A percentile compares a stretch with the other conserved stretches of the same genome.
phyloP scores from a whole-genome alignment of 257 asterid species.

The Lycium barbarum region DNA sequence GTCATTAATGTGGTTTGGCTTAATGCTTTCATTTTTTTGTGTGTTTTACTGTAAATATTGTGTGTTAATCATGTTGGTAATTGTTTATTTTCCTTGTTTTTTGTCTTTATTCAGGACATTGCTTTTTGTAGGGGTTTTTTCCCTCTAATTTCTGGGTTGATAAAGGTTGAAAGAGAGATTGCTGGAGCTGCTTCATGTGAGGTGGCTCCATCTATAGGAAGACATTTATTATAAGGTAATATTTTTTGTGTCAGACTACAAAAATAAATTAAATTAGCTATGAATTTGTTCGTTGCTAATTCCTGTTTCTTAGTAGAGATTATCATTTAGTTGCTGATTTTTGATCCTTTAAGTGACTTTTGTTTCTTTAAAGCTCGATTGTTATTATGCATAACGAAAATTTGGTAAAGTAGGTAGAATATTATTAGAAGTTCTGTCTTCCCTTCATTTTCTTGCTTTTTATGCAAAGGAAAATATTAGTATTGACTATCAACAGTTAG shows the following conservation, averaged over 20 bases:
- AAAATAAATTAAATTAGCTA: too few species aligned
- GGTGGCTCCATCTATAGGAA: not conserved
- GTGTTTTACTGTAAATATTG: not conserved
- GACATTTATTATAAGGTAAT: not conserved
- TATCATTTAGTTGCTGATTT: not conserved
- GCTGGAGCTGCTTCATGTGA: conserved; percentile 18
- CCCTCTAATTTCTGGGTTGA: not conserved
- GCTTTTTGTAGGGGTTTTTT: not conserved
- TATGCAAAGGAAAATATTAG: not conserved
- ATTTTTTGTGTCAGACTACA: not conserved
- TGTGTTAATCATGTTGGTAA: not conserved
- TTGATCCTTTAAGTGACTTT: not conserved
- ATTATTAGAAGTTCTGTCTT: not conserved
- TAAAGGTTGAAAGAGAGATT: not conserved
- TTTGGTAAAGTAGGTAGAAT: not conserved
- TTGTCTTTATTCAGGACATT: not conserved
- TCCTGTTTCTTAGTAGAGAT: too few species aligned
- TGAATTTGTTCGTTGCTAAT: too few species aligned
- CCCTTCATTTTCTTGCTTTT: not conserved
- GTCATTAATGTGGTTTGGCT: not conserved
- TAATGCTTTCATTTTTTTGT: not conserved
- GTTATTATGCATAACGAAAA: not conserved
- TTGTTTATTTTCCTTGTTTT: not conserved
- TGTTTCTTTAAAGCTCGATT: not conserved
- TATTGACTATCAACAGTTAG: not conserved